Percentiles rank a stretch among this genome's conserved stretches.
These are phyloP conservation scores for Lentinula edodes DNA, from an alignment of 768 basidiomycete genomes.

Conservation along the genomic window DNA sequence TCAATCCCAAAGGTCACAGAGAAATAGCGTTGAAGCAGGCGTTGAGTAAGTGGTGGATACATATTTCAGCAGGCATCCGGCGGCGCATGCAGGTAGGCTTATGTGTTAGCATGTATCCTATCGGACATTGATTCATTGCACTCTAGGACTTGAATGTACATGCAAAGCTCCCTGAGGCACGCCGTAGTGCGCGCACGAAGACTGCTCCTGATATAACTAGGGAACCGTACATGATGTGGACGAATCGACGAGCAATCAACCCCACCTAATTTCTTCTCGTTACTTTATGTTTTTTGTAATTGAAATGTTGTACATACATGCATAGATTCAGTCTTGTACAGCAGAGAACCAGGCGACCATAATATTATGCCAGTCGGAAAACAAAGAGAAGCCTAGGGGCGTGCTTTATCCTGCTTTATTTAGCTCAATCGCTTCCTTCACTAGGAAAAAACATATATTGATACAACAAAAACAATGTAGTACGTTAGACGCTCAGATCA, in stretches of 20 bases:
- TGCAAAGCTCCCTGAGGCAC: conserved; percentile 71
- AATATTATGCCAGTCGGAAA: too few species aligned
- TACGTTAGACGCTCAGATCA: conserved; percentile 20
- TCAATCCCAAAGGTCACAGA: conserved; percentile 87
- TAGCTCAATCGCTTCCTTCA: too few species aligned
- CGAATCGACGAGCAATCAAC: conserved; percentile 67
- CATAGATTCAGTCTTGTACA: not conserved
- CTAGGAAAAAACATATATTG: not conserved
- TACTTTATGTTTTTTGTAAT: conserved; percentile 28
- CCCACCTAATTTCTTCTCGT: conserved; percentile 22
- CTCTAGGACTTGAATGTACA: conserved; percentile 62
- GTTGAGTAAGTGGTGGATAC: conserved; percentile 79
- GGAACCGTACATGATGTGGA: conserved; percentile 88
- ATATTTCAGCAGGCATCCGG: conserved; percentile 74
- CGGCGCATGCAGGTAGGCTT: conserved; percentile 66
- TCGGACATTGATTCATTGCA: conserved; percentile 9
- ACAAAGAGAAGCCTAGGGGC: too few species aligned
- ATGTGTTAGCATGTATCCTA: not conserved
- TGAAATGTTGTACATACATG: not conserved
- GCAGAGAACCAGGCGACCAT: too few species aligned
- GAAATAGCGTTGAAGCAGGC: conserved; percentile 76
- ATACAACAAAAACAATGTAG: not conserved
- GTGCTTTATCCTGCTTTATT: too few species aligned
- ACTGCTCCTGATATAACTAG: conserved; percentile 59
- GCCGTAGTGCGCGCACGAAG: conserved; percentile 72